Conservation (phyloP, 495 filamentous ascomycete species). For the Aspergillus hancockii region DNA sequence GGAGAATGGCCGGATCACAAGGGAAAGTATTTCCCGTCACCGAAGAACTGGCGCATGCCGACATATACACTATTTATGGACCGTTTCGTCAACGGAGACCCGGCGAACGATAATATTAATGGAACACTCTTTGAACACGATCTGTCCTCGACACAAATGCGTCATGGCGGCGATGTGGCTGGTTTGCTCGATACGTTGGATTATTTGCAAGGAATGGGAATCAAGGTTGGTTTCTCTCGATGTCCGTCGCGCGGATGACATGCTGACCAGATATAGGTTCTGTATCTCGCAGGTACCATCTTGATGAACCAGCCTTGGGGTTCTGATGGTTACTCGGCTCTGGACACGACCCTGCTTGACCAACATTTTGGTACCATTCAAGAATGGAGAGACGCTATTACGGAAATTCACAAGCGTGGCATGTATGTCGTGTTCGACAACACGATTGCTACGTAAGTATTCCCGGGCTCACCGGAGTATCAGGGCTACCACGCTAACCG, state of each 20-base stretch:
- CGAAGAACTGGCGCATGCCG: conserved; percentile 68
- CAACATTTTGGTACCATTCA: conserved; percentile 65
- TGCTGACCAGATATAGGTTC: conserved; percentile 35
- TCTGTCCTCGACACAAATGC: conserved; percentile 64
- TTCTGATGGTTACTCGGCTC: conserved; percentile 64
- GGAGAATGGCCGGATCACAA: conserved; percentile 37
- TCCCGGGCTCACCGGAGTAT: background rate
- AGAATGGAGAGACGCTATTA: conserved; percentile 61
- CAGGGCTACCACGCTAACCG: background rate
- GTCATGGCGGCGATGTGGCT: conserved; percentile 71
- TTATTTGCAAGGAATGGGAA: conserved; percentile 73
- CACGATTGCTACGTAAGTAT: conserved; percentile 67
- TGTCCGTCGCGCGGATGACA: background rate
- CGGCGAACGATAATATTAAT: conserved; percentile 69
- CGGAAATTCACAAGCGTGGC: conserved; percentile 61
- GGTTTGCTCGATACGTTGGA: conserved; percentile 67
- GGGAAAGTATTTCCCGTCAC: conserved; percentile 59
- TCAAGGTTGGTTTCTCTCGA: conserved; percentile 49
- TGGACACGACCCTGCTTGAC: conserved; percentile 70
- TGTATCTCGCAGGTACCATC: conserved; percentile 68
- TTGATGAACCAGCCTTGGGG: conserved; percentile 74
- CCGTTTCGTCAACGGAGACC: conserved; percentile 71
- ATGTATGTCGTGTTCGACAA: conserved; percentile 77
- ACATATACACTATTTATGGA: conserved; percentile 72
- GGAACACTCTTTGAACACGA: conserved; percentile 70